Evolutionary conservation across 352 stramenopile genomes (phyloP).

Genomic region (Phytophthora fragariaefolia): DNA sequence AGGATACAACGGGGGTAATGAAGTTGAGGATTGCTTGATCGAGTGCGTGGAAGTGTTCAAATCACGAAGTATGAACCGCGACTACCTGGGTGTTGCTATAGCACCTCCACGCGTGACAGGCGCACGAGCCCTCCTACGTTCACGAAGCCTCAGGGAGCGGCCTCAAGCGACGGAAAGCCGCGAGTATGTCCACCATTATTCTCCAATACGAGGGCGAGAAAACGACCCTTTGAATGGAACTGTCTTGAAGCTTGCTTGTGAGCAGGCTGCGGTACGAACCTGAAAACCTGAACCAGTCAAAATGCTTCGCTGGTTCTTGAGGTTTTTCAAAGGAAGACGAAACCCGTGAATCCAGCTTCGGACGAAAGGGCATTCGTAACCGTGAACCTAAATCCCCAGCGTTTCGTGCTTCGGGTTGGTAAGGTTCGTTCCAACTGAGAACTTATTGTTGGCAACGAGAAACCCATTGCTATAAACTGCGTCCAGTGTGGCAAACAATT

Average conservation of each 20-base stretch:
- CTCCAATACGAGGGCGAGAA: not conserved
- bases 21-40: not conserved
- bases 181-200: constrained; percentile 2
- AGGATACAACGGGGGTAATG: too few relatives aligned
- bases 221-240: not conserved
- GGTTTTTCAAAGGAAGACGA: constrained; percentile 10
- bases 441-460: constrained; percentile 40
- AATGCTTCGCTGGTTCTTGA: constrained; percentile 1
- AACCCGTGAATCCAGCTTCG: constrained; percentile 6
- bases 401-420: constrained; percentile 12
- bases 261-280: not conserved
- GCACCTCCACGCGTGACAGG: not conserved
- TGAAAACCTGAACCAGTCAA: constrained; percentile 15
- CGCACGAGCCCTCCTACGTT: not conserved
- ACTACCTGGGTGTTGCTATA: not conserved
- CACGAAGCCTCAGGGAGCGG: not conserved
- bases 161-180: not conserved
- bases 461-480: constrained; percentile 45
- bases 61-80: constrained; percentile 8
- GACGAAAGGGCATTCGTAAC: constrained; percentile 12
- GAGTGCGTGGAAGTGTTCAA: constrained; percentile 1
- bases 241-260: not conserved
- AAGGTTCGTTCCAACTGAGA: constrained; percentile 20
- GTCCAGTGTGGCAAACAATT: constrained; percentile 33
- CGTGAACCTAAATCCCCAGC: not conserved